A percentile compares a stretch with the other conserved stretches of the same genome.
These are phyloP conservation scores for Flaveria trinervia DNA, from an alignment of 129 eudicot genomes.

Conservation along the genomic window DNA sequence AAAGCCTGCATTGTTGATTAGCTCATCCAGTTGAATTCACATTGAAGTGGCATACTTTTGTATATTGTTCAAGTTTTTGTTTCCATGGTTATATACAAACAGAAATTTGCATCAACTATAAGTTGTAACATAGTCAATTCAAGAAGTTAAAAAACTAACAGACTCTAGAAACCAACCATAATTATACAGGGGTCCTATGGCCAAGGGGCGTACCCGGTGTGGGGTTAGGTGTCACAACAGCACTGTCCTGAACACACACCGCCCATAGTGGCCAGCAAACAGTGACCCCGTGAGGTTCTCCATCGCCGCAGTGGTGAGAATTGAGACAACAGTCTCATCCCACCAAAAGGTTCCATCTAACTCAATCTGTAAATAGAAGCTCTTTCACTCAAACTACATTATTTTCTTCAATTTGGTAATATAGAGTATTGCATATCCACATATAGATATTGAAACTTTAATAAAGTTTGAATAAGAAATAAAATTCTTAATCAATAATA, in stretches of 20 bases:
- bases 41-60: not conserved
- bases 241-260: too few species aligned
- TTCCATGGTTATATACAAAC: not conserved
- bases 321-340: not conserved
- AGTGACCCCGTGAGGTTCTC: too few species aligned
- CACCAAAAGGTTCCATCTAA: not conserved
- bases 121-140: not conserved
- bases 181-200: not conserved
- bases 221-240: too few species aligned
- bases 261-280: too few species aligned
- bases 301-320: too few species aligned
- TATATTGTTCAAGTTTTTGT: not conserved
- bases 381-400: constrained; percentile 1
- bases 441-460: not conserved
- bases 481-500: not conserved
- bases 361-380: not conserved
- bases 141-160: not conserved
- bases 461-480: not conserved
- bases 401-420: constrained; percentile 12
- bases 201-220: too few species aligned
- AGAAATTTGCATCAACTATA: not conserved
- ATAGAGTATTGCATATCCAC: not conserved
- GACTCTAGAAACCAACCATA: not conserved
- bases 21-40: not conserved
- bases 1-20: not conserved